A percentile compares a stretch with the other conserved stretches of the same genome.
Conservation (phyloP, 164 flowering plant species). For the Stephania yunnanensis region DNA sequence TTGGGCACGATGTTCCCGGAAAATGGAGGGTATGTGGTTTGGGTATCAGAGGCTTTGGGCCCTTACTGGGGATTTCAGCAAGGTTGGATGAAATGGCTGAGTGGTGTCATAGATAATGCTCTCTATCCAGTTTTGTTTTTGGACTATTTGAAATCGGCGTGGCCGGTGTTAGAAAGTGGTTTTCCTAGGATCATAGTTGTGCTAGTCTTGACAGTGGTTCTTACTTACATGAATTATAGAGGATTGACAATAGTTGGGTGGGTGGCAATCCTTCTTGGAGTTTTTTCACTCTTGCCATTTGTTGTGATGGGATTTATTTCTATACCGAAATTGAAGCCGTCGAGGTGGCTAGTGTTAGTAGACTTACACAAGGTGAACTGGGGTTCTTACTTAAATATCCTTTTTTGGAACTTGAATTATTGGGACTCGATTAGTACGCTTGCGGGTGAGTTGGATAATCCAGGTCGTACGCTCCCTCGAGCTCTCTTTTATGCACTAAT, state of each 20-base stretch:
- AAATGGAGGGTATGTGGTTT: constrained; percentile 56
- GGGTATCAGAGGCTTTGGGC: constrained; percentile 58
- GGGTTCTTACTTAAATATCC: constrained; percentile 47
- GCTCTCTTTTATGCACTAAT: constrained; percentile 44
- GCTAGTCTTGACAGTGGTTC: constrained; percentile 27
- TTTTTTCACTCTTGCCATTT: constrained; percentile 46
- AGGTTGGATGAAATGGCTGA: constrained; percentile 70
- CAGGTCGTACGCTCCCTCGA: constrained; percentile 43
- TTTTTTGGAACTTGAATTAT: constrained; percentile 59
- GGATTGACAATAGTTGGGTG: constrained; percentile 53
- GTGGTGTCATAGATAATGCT: constrained; percentile 68
- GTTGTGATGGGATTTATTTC: constrained; percentile 43
- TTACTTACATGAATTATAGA: constrained; percentile 52
- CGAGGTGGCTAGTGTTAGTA: constrained; percentile 39
- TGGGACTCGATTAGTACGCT: constrained; percentile 62
- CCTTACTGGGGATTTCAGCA: constrained; percentile 59
- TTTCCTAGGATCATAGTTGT: constrained; percentile 31
- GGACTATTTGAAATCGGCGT: constrained; percentile 41
- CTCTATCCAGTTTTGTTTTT: constrained; percentile 51
- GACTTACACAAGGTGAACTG: constrained; percentile 36
- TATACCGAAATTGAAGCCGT: constrained; percentile 41
- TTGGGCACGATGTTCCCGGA: constrained; percentile 68
- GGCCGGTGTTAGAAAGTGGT: constrained; percentile 36
- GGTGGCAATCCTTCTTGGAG: constrained; percentile 38
- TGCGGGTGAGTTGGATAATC: constrained; percentile 52